Conservation (phyloP, 169 alveolate genomes). For the Eimeria nieschulzi region DNA sequence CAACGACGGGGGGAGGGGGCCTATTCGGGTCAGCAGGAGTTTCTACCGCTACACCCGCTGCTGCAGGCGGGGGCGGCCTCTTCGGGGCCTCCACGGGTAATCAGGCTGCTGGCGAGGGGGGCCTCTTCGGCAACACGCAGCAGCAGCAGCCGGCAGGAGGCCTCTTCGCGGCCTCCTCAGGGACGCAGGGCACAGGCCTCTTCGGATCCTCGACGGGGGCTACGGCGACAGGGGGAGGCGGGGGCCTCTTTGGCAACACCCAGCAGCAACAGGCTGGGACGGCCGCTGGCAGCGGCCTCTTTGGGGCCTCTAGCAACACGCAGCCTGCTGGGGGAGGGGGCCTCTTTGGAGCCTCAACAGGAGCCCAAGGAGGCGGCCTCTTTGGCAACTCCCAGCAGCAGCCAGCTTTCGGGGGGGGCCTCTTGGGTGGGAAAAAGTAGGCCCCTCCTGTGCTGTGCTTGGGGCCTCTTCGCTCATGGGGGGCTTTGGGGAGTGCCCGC, state of each 20-base stretch:
- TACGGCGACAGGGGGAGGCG: neutral
- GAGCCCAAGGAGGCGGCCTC: neutral
- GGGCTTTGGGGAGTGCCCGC: no score
- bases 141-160: neutral
- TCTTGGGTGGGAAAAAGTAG: neutral
- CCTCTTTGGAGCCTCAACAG: neutral
- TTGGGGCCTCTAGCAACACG: neutral
- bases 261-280: neutral
- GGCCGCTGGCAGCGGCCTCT: neutral
- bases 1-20: slow-evolving; percentile 25
- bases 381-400: slow-evolving; percentile 34
- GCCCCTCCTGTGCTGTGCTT: neutral
- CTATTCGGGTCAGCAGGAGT: neutral
- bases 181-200: slow-evolving; percentile 12
- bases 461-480: neutral
- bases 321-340: slow-evolving; percentile 22
- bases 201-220: slow-evolving; percentile 17
- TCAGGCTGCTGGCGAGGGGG: slow-evolving; percentile 12
- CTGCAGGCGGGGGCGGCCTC: slow-evolving; percentile 7
- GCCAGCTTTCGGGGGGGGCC: slow-evolving; percentile 12
- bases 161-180: slow-evolving; percentile 12
- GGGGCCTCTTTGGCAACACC: slow-evolving; percentile 13
- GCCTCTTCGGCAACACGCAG: slow-evolving; percentile 4
- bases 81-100: neutral
- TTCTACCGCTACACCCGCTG: neutral